Evolutionary conservation across 305 asterid genomes (phyloP), one percentile per base, ranked within the genome.

Genomic region (Fraxinus sp.): DNA sequence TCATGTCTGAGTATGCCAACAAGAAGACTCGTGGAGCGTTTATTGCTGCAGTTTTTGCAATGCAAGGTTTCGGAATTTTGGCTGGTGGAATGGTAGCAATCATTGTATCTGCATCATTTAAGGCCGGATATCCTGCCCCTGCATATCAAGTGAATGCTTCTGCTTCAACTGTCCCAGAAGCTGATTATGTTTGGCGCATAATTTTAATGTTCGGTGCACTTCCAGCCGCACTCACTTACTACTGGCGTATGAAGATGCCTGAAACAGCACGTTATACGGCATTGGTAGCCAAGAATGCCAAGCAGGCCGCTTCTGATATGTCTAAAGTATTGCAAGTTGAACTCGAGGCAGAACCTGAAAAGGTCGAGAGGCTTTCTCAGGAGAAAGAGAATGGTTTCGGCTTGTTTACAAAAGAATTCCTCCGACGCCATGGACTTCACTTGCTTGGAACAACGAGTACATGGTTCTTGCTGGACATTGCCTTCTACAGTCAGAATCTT

Each of bases 381-480:
- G 46, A 7, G 84, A 7, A 35, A 75, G 46, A 49, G 3, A 83
- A 83, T 9, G 37, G 43, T n/a, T 79, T 83, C 64, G 62, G 81
- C 3, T 75, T 79, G 72, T 73, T 75, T 55, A 9, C 64, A 2
- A 73, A 46, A 64, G 1, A 83, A 39, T 83, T 83, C 43, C 62
- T 83, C 18, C 36, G 57, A 2, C 84, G 75, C 64, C 86, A 84
- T 59, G 86, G 84, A 75, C 78, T 75, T 46, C 84, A 84, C 26
- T 76, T 84, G 33, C 83, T 80, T 64, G 86, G 86, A 68, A 84
- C 86, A 24, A 76, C 86, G 0, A 39, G n/a, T 36, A 80, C 84
- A 22, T 84, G 81, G 84, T 79, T 84, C 39, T 75, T 84, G 52
- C 75, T 84, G 72, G 86, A 84, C 14, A 79, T 83, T 28, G 80